Evolutionary conservation across 2,329 filamentous ascomycete genomes (phyloP).

Genomic region (Triangularia verruculosa): DNA sequence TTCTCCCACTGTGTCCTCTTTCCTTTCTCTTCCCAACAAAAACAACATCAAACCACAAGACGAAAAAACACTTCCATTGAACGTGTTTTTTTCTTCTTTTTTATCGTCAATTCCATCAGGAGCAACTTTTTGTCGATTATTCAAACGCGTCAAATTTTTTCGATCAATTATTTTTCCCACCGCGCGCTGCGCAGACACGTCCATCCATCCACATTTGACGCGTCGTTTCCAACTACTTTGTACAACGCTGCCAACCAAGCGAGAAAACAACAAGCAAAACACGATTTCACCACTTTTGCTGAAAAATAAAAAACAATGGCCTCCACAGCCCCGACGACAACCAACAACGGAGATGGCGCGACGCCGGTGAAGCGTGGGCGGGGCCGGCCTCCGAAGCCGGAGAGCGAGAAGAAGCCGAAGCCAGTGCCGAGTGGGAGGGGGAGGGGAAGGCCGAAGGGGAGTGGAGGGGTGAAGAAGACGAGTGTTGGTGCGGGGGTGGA

Average conservation of each 20-base stretch:
- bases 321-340: neutral
- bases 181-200: no score
- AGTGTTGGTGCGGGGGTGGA: neutral
- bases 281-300: no score
- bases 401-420: slow-evolving; percentile 27
- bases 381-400: slow-evolving; percentile 28
- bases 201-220: no score
- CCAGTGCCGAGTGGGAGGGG: slow-evolving; percentile 25
- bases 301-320: neutral
- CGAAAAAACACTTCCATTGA: neutral
- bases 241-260: no score
- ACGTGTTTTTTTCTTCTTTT: neutral
- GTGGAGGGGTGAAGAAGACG: slow-evolving; percentile 26
- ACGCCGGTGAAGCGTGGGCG: slow-evolving; percentile 25
- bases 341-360: neutral
- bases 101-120: neutral
- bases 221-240: no score
- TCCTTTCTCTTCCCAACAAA: neutral
- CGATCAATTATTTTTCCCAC: no score
- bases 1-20: neutral
- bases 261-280: neutral
- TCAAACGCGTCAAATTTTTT: no score
- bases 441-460: slow-evolving; percentile 29
- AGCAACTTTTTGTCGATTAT: no score
- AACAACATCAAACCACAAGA: neutral